A percentile compares a stretch with the other conserved stretches of the same genome.
Evolutionary conservation across 176 grass and related monocot species (phyloP).

Genomic region (Triticum timopheevii): DNA sequence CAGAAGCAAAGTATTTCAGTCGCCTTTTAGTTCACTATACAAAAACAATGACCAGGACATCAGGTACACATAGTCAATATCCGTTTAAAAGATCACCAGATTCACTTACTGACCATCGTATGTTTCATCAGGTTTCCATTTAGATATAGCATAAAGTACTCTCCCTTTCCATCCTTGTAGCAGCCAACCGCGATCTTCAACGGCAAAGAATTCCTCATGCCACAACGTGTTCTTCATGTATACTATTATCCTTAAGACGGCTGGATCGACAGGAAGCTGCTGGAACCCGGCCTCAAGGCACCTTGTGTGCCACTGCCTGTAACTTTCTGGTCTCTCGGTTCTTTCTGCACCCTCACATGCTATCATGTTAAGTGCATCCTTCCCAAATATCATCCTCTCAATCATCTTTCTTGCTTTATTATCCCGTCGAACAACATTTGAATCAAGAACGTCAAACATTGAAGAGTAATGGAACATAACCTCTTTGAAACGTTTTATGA

Average conservation of each 20-base stretch:
- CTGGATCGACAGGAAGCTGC: slow-evolving; percentile 33
- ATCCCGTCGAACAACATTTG: slow-evolving; percentile 40
- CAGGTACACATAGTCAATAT: no score
- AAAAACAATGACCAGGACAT: no score
- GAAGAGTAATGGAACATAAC: slow-evolving; percentile 50
- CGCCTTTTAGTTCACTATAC: background rate
- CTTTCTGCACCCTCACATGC: slow-evolving; percentile 47
- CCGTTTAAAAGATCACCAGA: no score
- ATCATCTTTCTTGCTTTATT: slow-evolving; percentile 31
- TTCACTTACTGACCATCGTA: no score
- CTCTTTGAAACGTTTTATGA: slow-evolving; percentile 45
- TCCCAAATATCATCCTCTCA: slow-evolving; percentile 20
- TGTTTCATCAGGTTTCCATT: slow-evolving; percentile 36
- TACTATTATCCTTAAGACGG: background rate
- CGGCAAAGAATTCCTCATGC: slow-evolving; percentile 40
- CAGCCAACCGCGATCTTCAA: slow-evolving; percentile 40
- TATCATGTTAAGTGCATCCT: slow-evolving; percentile 17
- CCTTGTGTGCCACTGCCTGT: slow-evolving; percentile 44
- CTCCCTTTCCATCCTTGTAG: slow-evolving; percentile 52
- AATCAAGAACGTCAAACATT: slow-evolving; percentile 54
- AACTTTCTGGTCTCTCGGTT: slow-evolving; percentile 30
- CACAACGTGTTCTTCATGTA: background rate
- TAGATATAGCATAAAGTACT: slow-evolving; percentile 26
- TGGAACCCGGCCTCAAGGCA: slow-evolving; percentile 35
- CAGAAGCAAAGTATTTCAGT: background rate